Percentiles rank a stretch among this genome's conserved stretches.
These are phyloP conservation scores for Hypsizygus marmoreus DNA, from an alignment of 768 basidiomycete species.

Conservation along the genomic window DNA sequence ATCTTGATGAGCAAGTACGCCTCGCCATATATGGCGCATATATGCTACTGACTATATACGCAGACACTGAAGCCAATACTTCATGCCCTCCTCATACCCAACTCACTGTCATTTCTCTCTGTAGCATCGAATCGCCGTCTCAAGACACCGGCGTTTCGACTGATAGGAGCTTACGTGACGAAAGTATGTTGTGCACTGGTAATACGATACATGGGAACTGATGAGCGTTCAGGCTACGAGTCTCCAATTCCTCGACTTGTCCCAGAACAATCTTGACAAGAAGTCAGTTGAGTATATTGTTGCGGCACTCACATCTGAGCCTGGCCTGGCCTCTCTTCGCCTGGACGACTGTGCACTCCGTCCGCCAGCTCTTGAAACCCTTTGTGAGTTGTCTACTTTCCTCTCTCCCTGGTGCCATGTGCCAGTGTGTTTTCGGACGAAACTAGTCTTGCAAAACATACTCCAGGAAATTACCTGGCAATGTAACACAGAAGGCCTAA, in stretches of 20 bases:
- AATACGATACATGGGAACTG: neutral
- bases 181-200: conserved; percentile 46
- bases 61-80: conserved; percentile 87
- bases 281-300: conserved; percentile 82
- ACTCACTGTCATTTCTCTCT: conserved; percentile 78
- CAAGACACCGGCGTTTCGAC: conserved; percentile 72
- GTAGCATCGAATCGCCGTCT: conserved; percentile 86
- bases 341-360: conserved; percentile 85
- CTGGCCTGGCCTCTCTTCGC: conserved; percentile 74
- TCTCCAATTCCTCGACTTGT: conserved; percentile 88
- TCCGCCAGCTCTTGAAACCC: conserved; percentile 71
- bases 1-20: conserved; percentile 80
- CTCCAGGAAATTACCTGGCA: no score
- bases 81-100: conserved; percentile 85
- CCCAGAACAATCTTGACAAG: conserved; percentile 84
- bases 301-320: conserved; percentile 59
- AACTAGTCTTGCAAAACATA: no score
- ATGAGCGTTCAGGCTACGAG: conserved; percentile 57
- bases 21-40: neutral
- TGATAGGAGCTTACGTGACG: conserved; percentile 78
- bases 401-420: neutral
- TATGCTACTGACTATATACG: neutral
- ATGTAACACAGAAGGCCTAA: no score
- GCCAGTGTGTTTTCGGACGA: no score
- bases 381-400: conserved; percentile 57